Evolutionary conservation across 2,329 filamentous ascomycete genomes (phyloP).

Genomic region (Monilinia vaccinii-corymbosi): DNA sequence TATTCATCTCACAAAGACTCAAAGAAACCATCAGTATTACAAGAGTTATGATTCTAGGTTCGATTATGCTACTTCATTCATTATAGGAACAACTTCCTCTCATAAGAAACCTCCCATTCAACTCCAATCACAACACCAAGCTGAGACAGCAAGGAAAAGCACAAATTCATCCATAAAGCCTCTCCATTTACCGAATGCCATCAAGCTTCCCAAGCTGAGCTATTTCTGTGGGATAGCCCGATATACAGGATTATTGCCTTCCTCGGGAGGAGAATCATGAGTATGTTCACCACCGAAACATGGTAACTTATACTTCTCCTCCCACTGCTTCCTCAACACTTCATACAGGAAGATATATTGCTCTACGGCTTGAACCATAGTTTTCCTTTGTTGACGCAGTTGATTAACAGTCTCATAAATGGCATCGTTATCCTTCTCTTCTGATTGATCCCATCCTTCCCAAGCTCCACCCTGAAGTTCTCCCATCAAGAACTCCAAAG

Average conservation of each 20-base stretch:
- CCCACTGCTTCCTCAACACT: slow-evolving; percentile 67
- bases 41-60: not conserved
- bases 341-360: slow-evolving; percentile 88
- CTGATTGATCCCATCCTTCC: slow-evolving; percentile 25
- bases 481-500: slow-evolving; percentile 80
- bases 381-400: slow-evolving; percentile 78
- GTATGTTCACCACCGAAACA: slow-evolving; percentile 23
- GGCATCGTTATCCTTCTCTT: slow-evolving; percentile 47
- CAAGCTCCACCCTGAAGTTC: slow-evolving; percentile 66
- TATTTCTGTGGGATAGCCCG: not conserved
- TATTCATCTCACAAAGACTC: not conserved
- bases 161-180: not conserved
- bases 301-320: slow-evolving; percentile 46
- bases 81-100: not conserved
- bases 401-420: slow-evolving; percentile 71
- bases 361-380: slow-evolving; percentile 86
- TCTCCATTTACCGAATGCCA: not conserved
- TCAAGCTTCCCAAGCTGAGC: not conserved
- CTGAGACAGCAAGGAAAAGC: not conserved
- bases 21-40: not conserved
- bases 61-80: not conserved
- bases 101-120: not conserved
- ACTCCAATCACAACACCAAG: not conserved
- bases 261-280: slow-evolving; percentile 12
- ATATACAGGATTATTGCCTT: slow-evolving; percentile 6